Conservation (phyloP, 1,284 basidiomycete species). For the Macrocystidia cucumis region DNA sequence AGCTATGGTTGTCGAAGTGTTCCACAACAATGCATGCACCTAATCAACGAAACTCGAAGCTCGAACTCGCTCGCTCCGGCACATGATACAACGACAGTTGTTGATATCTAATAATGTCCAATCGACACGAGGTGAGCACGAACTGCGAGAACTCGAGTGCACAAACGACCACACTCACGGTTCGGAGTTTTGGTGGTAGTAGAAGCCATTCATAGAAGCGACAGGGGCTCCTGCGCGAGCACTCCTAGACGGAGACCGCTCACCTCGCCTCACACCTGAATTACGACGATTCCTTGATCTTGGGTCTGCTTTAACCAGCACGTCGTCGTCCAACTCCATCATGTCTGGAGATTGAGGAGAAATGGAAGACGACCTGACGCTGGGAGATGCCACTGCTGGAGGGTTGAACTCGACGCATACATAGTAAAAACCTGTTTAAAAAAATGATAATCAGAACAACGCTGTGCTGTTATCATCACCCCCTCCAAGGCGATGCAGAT, state of each 20-base stretch:
- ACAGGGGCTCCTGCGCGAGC: conserved; percentile 34
- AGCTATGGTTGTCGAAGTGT: no score
- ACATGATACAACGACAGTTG: conserved; percentile 55
- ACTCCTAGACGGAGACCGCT: conserved; percentile 29
- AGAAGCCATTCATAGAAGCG: conserved; percentile 84
- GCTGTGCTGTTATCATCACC: conserved; percentile 8
- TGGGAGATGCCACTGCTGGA: conserved; percentile 30
- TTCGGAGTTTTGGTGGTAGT: conserved; percentile 89
- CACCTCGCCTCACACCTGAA: conserved; percentile 32
- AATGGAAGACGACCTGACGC: background rate
- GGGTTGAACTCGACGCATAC: conserved; percentile 75
- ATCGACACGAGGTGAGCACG: conserved; percentile 6
- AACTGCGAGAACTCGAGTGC: conserved; percentile 10
- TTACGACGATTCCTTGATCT: no score
- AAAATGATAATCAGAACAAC: conserved; percentile 11
- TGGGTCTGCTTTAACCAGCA: no score
- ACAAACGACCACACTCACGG: conserved; percentile 47
- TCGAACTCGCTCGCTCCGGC: conserved; percentile 45
- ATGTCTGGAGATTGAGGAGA: conserved; percentile 13
- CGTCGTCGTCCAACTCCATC: conserved; percentile 26
- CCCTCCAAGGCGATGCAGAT: conserved; percentile 1
- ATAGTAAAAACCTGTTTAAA: conserved; percentile 73
- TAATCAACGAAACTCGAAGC: conserved; percentile 62
- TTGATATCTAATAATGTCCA: conserved; percentile 43
- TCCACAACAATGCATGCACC: conserved; percentile 16